Evolutionary conservation across 768 basidiomycete species (phyloP).

Genomic region (Chalciporus chontae): DNA sequence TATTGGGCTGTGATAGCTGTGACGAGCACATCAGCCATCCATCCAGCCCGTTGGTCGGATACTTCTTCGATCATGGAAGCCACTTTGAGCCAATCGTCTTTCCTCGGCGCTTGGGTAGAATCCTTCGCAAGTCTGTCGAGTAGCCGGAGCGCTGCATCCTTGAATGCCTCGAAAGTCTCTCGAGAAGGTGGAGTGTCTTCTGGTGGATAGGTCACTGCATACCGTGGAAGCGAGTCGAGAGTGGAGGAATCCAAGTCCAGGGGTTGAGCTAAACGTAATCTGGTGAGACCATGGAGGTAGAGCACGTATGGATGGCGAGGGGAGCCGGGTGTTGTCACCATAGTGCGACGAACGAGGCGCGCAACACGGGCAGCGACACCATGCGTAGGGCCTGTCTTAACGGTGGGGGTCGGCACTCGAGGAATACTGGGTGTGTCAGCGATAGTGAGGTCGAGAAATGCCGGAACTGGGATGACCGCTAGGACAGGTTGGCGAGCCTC

Average conservation of each 20-base stretch:
- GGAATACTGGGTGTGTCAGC: constrained; percentile 14
- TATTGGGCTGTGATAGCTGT: constrained; percentile 56
- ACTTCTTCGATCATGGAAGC: constrained; percentile 72
- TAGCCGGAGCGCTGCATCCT: constrained; percentile 59
- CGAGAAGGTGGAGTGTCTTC: constrained; percentile 42
- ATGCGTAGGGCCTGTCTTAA: constrained; percentile 42
- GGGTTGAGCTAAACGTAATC: constrained; percentile 53
- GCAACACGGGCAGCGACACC: constrained; percentile 71
- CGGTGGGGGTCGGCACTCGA: not conserved
- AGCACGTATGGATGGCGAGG: constrained; percentile 62
- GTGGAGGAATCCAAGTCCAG: constrained; percentile 27
- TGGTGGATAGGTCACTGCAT: constrained; percentile 46
- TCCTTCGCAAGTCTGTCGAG: constrained; percentile 60
- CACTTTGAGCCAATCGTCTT: constrained; percentile 68
- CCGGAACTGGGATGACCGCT: constrained; percentile 58
- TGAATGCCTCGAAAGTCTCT: constrained; percentile 64
- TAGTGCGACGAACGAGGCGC: constrained; percentile 58
- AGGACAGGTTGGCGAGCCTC: constrained; percentile 62
- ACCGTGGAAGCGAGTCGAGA: constrained; percentile 34
- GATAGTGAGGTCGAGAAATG: constrained; percentile 14
- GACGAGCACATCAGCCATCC: constrained; percentile 78
- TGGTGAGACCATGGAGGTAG: constrained; percentile 67
- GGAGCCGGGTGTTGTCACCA: constrained; percentile 14
- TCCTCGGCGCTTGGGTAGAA: constrained; percentile 41
- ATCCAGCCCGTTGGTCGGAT: constrained; percentile 56